Conservation (phyloP, 306 rosid genomes). For the Vicia sativa region DNA sequence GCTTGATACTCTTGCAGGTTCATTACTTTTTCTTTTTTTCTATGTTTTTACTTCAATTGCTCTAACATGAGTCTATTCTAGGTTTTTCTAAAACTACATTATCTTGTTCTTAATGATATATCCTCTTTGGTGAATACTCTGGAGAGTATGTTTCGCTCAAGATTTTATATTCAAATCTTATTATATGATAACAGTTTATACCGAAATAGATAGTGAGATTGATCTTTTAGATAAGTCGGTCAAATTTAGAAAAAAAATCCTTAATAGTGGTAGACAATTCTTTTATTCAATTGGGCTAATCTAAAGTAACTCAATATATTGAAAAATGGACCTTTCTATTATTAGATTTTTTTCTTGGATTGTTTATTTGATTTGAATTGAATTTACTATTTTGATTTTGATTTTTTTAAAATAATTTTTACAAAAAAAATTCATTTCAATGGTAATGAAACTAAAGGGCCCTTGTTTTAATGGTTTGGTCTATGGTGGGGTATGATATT, state of each 20-base stretch:
- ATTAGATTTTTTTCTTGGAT: background rate
- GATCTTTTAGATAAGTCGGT: too few species aligned
- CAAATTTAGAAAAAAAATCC: too few species aligned
- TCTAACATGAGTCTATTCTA: slow-evolving; percentile 13
- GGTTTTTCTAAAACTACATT: background rate
- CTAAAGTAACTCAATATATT: background rate
- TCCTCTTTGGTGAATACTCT: too few species aligned
- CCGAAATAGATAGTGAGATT: too few species aligned
- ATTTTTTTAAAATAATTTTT: background rate
- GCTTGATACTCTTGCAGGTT: slow-evolving; percentile 80
- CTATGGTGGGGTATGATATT: slow-evolving; percentile 21
- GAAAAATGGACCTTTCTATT: slow-evolving; percentile 3
- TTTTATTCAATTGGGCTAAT: background rate
- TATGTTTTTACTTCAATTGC: background rate
- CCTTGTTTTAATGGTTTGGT: slow-evolving; percentile 30
- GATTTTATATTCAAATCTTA: too few species aligned
- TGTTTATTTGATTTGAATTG: slow-evolving; percentile 6
- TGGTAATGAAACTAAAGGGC: background rate
- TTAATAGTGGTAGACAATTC: background rate
- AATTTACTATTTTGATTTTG: slow-evolving; percentile 6
- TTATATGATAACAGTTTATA: too few species aligned
- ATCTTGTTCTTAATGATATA: too few species aligned
- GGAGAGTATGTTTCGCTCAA: too few species aligned
- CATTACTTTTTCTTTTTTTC: background rate
- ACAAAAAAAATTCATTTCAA: background rate